Base-by-base conservation (phyloP, 345 rosid genomes). In the Linum tenue region DNA sequence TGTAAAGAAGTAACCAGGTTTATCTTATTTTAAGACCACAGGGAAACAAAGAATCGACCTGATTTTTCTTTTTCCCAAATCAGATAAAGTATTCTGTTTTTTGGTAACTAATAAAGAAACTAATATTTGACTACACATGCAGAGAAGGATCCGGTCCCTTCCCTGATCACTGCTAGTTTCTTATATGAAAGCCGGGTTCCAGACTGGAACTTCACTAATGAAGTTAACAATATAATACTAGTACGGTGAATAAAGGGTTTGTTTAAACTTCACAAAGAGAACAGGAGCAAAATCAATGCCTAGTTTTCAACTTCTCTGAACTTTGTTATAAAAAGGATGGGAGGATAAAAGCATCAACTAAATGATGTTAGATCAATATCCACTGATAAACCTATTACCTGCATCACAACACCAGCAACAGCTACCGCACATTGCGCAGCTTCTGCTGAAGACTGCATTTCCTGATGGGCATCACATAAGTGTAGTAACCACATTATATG, bases 391-490 rank as follows among this genome's bases (percentile, higher is more conserved):
- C 35, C 17, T 12, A 38, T 37, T 76, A 90, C 96, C 97, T 89
- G 96, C 97, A 89, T 89, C 61, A 92, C 85, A 76, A 89, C 91
- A 72, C 95, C 97, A 69, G 95, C 92, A 73, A 89, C 95, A 51
- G 86, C 96, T 15, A 91, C 98, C 76, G 98, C 98, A 79, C 94
- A 90, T 56, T 94, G 85, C 14, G 99, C 99, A 70, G 99, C 96
- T 81, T 94, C 97, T 72, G 99, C 97, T 84, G 86, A 94, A 56
- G 99, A 90, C 78, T 90, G 99, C 97, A 94, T 94, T 84, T 94
- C 99, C 81, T 94, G 99, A 82, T 90, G 99, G 1, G 99, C 97
- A 79, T 94, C 99, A 71, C 99, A 94, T 59, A 94, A 77, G 85
- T 94, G 99, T 71, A 94, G 74, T 73, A 94, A 83, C 97, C 99